Conservation (phyloP, 768 basidiomycete genomes). For the Lactarius hatsudake region DNA sequence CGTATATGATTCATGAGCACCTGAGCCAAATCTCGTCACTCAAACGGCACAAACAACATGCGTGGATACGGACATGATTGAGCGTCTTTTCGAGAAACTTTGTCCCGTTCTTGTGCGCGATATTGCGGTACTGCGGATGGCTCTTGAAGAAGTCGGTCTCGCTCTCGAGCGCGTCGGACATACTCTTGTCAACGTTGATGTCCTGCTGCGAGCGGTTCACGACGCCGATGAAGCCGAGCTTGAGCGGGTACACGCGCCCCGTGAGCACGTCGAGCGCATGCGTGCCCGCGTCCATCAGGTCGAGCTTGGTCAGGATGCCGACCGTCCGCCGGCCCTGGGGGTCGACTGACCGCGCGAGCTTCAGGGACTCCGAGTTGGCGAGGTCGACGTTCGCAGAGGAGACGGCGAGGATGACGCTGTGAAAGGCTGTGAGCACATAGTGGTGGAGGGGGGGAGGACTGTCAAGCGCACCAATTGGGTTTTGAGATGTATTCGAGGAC, state of each 20-base stretch:
- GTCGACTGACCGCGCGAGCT: constrained; percentile 93
- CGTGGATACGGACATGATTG: constrained; percentile 67
- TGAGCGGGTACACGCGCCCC: constrained; percentile 95
- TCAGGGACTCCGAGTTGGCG: constrained; percentile 96
- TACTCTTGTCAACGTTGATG: constrained; percentile 82
- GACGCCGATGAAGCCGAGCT: constrained; percentile 96
- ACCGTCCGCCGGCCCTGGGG: constrained; percentile 95
- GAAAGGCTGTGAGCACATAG: not conserved
- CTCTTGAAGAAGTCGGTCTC: constrained; percentile 90
- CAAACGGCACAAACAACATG: not conserved
- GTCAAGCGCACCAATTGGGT: constrained; percentile 74
- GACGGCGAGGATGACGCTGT: constrained; percentile 92
- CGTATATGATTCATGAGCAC: constrained; percentile 97
- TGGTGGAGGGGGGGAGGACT: not conserved
- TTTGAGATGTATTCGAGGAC: constrained; percentile 97
- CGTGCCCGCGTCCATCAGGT: constrained; percentile 99
- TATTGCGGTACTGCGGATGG: constrained; percentile 91
- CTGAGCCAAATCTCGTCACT: constrained; percentile 36
- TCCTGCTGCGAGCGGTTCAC: constrained; percentile 98
- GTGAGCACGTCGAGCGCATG: constrained; percentile 96
- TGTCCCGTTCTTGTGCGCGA: constrained; percentile 97
- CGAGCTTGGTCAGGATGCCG: constrained; percentile 94
- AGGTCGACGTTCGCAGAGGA: constrained; percentile 98
- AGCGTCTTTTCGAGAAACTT: constrained; percentile 89
- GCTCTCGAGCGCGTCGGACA: constrained; percentile 78